Evolutionary conservation across 768 basidiomycete species (phyloP), one percentile per base, ranked within the genome.

Genomic region (Trametes gibbosa): DNA sequence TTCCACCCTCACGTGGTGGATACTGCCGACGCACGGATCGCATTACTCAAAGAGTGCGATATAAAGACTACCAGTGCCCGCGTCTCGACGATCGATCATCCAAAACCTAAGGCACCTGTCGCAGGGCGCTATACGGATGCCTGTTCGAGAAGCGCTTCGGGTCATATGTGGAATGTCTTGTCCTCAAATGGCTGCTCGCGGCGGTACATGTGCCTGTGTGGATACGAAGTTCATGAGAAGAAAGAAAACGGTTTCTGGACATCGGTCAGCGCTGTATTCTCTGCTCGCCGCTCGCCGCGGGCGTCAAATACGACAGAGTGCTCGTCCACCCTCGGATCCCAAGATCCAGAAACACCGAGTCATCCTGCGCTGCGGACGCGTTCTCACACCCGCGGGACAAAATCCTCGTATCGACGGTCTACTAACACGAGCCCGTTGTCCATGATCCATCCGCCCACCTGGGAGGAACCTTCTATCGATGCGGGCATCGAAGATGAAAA

Each of bases 131-230:
- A 50, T 24, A 3, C 32, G 13, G 6, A 48, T 17, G 16, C 27
- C 34, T 13, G 46, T 5, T 27, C 40, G n/a, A 27, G 29, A 32
- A 32, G 29, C 29, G 29, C 29, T 4, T 7, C 23, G 17, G 6
- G 46, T 13, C 64, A 65, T 35, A n/a, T 34, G 1, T 65, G 64
- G 61, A 39, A 7, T 2, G 40, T 62, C 6, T 1, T 0, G 2
- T 17, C 37, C 0, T 50, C 57, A 2, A 65, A 62, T 41, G 47
- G 40, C 12, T 23, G 14, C 49, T 35, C 52, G 19, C 50, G 64
- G 27, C 32, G n/a, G 7, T 65, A 65, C 25, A 6, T 59, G 9
- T 65, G 64, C 48, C 13, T n/a, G 4, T 65, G 61, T 19, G 47
- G 49, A 1, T 25, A 41, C 17, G 10, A 35, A 4, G 54, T 60